A percentile compares a stretch with the other conserved stretches of the same genome.
Conservation (phyloP, 805 yeast species). For the Barnettozyma californica region DNA sequence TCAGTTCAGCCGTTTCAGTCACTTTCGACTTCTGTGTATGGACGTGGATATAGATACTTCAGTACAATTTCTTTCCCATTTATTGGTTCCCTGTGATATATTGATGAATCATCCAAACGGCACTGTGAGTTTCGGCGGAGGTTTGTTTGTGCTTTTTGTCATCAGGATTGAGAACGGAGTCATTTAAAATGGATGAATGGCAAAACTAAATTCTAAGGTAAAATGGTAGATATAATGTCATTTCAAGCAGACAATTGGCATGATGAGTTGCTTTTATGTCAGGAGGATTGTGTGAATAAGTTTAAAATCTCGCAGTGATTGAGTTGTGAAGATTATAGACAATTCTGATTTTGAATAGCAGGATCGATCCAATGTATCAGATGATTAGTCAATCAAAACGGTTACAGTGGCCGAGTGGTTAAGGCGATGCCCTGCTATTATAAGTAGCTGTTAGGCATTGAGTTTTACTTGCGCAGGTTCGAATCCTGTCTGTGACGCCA, state of each 20-base stretch:
- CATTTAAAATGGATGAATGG: neutral
- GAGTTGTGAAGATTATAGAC: too few relatives aligned
- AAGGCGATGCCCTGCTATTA: constrained; percentile 88
- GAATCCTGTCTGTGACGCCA: constrained; percentile 98
- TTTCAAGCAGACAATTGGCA: too few relatives aligned
- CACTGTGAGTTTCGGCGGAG: neutral
- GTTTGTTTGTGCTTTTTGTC: neutral
- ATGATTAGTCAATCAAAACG: neutral
- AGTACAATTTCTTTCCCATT: neutral
- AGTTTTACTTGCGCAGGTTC: constrained; percentile 97
- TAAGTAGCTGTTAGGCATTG: constrained; percentile 65
- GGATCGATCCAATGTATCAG: neutral
- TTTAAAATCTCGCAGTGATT: too few relatives aligned
- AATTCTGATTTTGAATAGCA: too few relatives aligned
- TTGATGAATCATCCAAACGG: neutral
- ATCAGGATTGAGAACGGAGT: neutral
- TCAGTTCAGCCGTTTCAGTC: neutral
- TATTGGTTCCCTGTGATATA: neutral
- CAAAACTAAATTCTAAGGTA: too few relatives aligned
- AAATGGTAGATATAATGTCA: too few relatives aligned
- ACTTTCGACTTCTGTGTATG: too few relatives aligned
- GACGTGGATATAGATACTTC: too few relatives aligned
- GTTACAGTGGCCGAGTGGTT: constrained; percentile 85
- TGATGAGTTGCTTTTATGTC: too few relatives aligned
- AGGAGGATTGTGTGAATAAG: too few relatives aligned